These are phyloP conservation scores for Kappamyces sp. DNA, from an alignment of 192 early-diverging fungal species.

Conservation along the genomic window DNA sequence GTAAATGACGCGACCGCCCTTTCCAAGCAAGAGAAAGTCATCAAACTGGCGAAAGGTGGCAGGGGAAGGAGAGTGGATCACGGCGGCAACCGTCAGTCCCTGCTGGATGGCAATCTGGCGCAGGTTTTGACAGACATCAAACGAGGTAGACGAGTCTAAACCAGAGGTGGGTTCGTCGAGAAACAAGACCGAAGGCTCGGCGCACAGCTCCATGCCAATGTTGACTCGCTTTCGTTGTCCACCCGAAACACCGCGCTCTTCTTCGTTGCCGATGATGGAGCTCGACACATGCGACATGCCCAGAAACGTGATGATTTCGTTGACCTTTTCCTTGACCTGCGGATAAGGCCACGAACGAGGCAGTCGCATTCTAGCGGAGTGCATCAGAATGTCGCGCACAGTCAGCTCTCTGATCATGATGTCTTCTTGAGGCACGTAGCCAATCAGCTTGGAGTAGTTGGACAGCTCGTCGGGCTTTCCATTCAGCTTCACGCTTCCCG, in stretches of 20 bases:
- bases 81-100: slow-evolving; percentile 60
- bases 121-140: slow-evolving; percentile 58
- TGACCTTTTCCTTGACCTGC: slow-evolving; percentile 49
- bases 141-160: slow-evolving; percentile 59
- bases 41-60: slow-evolving; percentile 64
- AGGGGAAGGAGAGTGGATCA: slow-evolving; percentile 66
- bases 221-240: slow-evolving; percentile 72
- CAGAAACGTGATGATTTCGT: slow-evolving; percentile 52
- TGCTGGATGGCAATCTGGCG: slow-evolving; percentile 53
- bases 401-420: slow-evolving; percentile 63
- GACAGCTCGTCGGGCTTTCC: slow-evolving; percentile 51
- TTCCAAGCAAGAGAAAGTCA: slow-evolving; percentile 65
- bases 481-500: slow-evolving; percentile 53
- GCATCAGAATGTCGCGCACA: slow-evolving; percentile 57
- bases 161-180: slow-evolving; percentile 71
- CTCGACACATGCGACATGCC: slow-evolving; percentile 50
- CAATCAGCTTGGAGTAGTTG: slow-evolving; percentile 61
- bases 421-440: slow-evolving; percentile 72
- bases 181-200: slow-evolving; percentile 58
- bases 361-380: slow-evolving; percentile 64
- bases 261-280: slow-evolving; percentile 57
- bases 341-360: slow-evolving; percentile 32
- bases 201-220: slow-evolving; percentile 67
- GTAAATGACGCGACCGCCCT: slow-evolving; percentile 61
- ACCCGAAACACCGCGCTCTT: slow-evolving; percentile 61